Evolutionary conservation across 331 rosid species (phyloP), one percentile per base, ranked within the genome.

Genomic region (Pyrus hybrid): DNA sequence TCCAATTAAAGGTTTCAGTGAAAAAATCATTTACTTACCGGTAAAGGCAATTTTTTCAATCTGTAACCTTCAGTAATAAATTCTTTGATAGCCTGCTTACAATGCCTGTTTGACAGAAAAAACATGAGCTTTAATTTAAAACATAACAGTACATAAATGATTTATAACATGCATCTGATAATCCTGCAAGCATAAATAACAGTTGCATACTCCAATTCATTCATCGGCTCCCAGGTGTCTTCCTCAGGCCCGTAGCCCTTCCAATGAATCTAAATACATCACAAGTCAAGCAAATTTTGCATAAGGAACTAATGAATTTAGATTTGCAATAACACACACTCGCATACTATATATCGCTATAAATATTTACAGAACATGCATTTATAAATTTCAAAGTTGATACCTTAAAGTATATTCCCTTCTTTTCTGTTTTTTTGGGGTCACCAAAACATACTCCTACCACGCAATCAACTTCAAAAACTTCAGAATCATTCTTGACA

Each of bases 191-290:
- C 18, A 41, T 22, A 28, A 37, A 2, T 1, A 7, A 18, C 10
- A 26, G 33, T 51, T 43, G 77, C 71, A 17, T 51, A 89, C 97
- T 87, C 83, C 25, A 92, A 63, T 60, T 86, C 87, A 9, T 72
- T 76, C 1, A 90, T 75, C 41, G 97, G 97, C 80, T 92, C 97
- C 97, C 96, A 92, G 1, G 96, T 53, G 73, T 92, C 96, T 25
- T 41, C 86, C 10, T 81, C 84, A 66, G 87, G n/a, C 11, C 73
- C 93, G 67, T 92, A 90, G 11, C 93, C 93, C 71, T 86, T 90
- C 97, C 97, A 92, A 4, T 45, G 67, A 70, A 92, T 90, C 97
- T 92, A 62, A 5, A 37, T 16, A 20, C 20, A 82, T 26, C 32
- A 53, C 0, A 33, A 20, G 13, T 1, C 26, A 66, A n/a, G 13